Base-by-base conservation (phyloP, 371 early-diverging fungal species). In the Mortierella sp. region DNA sequence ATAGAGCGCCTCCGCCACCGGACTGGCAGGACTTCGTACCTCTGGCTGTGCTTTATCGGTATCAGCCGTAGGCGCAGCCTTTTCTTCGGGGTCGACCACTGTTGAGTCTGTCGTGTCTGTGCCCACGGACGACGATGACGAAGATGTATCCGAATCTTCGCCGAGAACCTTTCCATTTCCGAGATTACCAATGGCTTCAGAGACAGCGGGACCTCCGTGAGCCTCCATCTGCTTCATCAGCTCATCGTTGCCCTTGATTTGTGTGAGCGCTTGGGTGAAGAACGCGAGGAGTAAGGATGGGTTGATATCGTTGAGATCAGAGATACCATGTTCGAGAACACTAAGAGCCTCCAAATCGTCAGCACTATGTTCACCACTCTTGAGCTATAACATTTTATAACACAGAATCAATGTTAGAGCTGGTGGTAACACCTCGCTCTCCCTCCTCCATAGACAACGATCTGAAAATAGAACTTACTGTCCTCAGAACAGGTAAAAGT, bases 341-440 rank as follows among this genome's bases (percentile, higher is more conserved):
- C 75, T 79, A 6, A 80, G 34, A 19, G 81, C 79, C n/a, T 80
- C 81, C 19, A 80, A 50, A 31, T 80, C 81, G 30, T 71, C 54
- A 15, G 79, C 70, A 51, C 79, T 80, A 23, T 79, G 68, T 31
- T 80, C 81, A 41, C 64, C 79, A 15, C 67, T 50, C 56, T 79
- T 80, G 43, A 67, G 53, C 61, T 72, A 41, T 37, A 23, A 24
- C 5, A 28, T 9, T 9, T 24, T 3, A 34, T 19, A 42, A 31
- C 14, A 46, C 5, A 26, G 23, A 37, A 6, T 12, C 2, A 6
- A n/a, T 31, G 51, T 56, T 50, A 50, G 51, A 41, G 24, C n/a
- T n/a, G n/a, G n/a, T n/a, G n/a, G n/a, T n/a, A n/a, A n/a, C n/a
- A n/a, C n/a, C n/a, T n/a, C n/a, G n/a, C n/a, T n/a, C n/a, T n/a